Percentiles rank a stretch among this genome's conserved stretches.
These are phyloP conservation scores for Candida sphagnicola DNA, from an alignment of 805 yeast species.

Conservation along the genomic window DNA sequence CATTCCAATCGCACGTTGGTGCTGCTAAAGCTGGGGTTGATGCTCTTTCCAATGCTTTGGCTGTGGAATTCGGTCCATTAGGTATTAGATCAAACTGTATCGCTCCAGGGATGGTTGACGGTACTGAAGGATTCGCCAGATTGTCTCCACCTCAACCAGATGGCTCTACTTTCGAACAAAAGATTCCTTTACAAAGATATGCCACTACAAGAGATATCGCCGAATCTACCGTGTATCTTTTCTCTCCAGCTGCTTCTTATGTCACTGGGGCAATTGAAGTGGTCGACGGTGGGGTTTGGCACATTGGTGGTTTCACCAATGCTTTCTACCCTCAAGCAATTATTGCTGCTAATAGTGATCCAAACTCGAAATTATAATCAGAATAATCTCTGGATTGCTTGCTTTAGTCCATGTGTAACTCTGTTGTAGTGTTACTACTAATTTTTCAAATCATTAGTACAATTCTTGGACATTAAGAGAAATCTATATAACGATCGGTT, in stretches of 20 bases:
- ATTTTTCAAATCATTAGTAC: too few species aligned
- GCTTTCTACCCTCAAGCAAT: slow-evolving; percentile 32
- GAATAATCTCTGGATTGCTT: too few species aligned
- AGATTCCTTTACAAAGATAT: slow-evolving; percentile 61
- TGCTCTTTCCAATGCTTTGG: slow-evolving; percentile 76
- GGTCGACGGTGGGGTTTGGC: slow-evolving; percentile 94
- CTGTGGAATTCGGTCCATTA: slow-evolving; percentile 88
- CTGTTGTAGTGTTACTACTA: too few species aligned
- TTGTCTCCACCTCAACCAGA: slow-evolving; percentile 40
- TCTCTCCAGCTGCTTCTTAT: slow-evolving; percentile 77
- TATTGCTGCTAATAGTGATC: slow-evolving; percentile 23
- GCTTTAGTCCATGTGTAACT: too few species aligned
- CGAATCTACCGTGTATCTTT: slow-evolving; percentile 76
- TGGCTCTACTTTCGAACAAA: slow-evolving; percentile 32
- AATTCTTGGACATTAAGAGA: too few species aligned
- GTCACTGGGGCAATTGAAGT: slow-evolving; percentile 74
- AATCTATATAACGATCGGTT: too few species aligned
- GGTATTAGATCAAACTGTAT: slow-evolving; percentile 81
- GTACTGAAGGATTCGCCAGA: slow-evolving; percentile 81
- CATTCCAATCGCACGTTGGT: slow-evolving; percentile 84
- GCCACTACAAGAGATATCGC: slow-evolving; percentile 82
- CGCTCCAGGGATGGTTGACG: slow-evolving; percentile 89
- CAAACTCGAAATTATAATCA: slow-evolving; percentile 21
- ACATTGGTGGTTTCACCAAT: slow-evolving; percentile 47
- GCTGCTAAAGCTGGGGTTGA: slow-evolving; percentile 97